Percentiles rank a stretch among this genome's conserved stretches.
These are phyloP conservation scores for Aureobasidium pullulans DNA, from an alignment of 2,329 filamentous ascomycete species.

Conservation along the genomic window DNA sequence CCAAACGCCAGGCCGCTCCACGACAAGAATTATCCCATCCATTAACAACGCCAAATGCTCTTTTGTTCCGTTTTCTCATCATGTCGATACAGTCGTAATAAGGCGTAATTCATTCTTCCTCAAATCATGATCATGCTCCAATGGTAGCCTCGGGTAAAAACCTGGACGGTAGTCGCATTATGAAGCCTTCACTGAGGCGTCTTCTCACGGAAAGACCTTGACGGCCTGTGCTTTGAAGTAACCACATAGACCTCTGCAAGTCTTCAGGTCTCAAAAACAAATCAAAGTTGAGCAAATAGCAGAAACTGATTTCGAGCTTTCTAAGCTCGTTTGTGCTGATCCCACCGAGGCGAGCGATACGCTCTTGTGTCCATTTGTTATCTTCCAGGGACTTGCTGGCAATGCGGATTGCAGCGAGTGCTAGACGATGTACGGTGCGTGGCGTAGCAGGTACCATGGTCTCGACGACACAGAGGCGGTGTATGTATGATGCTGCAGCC, in stretches of 20 bases:
- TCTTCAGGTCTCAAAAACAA: slow-evolving; percentile 37
- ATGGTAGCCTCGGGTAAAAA: slow-evolving; percentile 1
- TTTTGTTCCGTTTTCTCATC: not conserved
- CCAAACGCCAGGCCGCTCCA: not conserved
- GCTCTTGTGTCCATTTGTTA: slow-evolving; percentile 73
- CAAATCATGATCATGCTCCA: slow-evolving; percentile 5
- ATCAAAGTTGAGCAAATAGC: slow-evolving; percentile 69
- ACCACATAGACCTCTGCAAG: slow-evolving; percentile 27
- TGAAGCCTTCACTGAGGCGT: slow-evolving; percentile 24
- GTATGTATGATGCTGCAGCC: slow-evolving; percentile 79
- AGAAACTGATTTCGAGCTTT: slow-evolving; percentile 70
- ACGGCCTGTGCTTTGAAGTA: slow-evolving; percentile 27
- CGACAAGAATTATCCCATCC: not conserved
- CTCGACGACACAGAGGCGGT: slow-evolving; percentile 67
- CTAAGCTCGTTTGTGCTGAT: slow-evolving; percentile 76
- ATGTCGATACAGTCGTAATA: not conserved
- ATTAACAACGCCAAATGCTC: slow-evolving; percentile 5
- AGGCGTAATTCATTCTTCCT: not conserved
- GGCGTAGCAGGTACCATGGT: slow-evolving; percentile 72
- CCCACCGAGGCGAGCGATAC: slow-evolving; percentile 80
- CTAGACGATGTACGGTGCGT: slow-evolving; percentile 77
- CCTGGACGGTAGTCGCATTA: slow-evolving; percentile 24
- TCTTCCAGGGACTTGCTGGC: slow-evolving; percentile 96
- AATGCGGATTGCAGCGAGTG: slow-evolving; percentile 76
- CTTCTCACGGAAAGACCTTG: slow-evolving; percentile 21